These are phyloP conservation scores for Paragyromitra xinjiangensis DNA, from an alignment of 495 filamentous ascomycete genomes.

Conservation along the genomic window DNA sequence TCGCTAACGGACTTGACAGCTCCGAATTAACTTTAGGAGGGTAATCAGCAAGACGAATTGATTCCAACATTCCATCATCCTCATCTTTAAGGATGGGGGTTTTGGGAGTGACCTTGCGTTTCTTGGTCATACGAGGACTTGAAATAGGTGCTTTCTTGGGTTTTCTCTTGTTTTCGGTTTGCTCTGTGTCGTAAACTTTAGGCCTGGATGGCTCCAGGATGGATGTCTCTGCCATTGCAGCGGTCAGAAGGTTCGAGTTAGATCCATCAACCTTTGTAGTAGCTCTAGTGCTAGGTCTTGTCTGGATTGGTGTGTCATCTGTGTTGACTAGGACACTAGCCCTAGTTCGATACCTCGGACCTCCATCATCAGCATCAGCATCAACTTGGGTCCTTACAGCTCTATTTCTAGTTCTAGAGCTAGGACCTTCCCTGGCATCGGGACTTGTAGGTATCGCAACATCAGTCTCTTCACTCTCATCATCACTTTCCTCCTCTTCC, in stretches of 20 bases:
- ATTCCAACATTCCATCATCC: background rate
- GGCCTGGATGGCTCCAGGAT: background rate
- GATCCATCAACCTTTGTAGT: background rate
- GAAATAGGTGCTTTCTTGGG: background rate
- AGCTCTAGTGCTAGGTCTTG: background rate
- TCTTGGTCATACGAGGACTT: background rate
- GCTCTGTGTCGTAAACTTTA: background rate
- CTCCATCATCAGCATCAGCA: background rate
- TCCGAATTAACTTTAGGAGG: background rate
- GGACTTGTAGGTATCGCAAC: background rate
- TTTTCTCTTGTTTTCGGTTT: background rate
- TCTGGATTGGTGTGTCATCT: background rate
- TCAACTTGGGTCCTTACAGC: too few relatives aligned
- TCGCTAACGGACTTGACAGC: background rate
- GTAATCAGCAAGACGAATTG: background rate
- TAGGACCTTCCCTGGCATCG: background rate
- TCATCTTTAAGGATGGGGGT: background rate
- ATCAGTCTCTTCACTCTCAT: background rate
- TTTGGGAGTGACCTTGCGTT: background rate
- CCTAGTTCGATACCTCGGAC: background rate
- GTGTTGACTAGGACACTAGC: background rate
- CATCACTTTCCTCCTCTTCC: background rate
- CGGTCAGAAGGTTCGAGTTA: background rate
- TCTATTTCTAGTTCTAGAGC: background rate
- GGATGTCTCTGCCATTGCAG: background rate